Evolutionary conservation across 768 basidiomycete species (phyloP).

Genomic region (Suillus luteus): DNA sequence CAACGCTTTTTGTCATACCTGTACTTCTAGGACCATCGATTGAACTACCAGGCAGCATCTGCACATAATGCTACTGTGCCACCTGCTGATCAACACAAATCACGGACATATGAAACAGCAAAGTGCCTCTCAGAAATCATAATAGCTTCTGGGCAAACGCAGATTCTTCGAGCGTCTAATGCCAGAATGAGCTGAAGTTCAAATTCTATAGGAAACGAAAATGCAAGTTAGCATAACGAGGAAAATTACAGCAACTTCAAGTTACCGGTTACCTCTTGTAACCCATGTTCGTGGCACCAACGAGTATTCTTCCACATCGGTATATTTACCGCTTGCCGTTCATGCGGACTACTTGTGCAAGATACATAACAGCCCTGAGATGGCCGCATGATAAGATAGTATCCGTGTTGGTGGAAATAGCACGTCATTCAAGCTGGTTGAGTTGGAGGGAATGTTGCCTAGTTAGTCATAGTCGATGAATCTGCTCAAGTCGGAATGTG

Average conservation of each 20-base stretch:
- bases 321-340: not conserved
- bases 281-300: not conserved
- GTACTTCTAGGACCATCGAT: not conserved
- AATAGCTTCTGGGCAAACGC: not conserved
- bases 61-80: not conserved
- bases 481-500: not conserved
- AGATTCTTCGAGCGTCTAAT: not conserved
- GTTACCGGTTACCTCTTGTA: not conserved
- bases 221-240: not conserved
- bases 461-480: not conserved
- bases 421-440: not conserved
- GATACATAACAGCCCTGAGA: not conserved
- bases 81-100: not conserved
- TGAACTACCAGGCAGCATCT: not conserved
- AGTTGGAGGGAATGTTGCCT: not conserved
- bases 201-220: not conserved
- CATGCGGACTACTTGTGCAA: not conserved
- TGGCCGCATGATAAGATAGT: conserved; percentile 2
- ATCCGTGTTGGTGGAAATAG: not conserved
- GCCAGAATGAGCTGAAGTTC: not conserved
- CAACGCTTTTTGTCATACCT: not conserved
- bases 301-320: not conserved
- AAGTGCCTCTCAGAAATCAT: not conserved
- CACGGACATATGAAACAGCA: not conserved
- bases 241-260: not conserved